A percentile compares a stretch with the other conserved stretches of the same genome.
phyloP scores from a whole-genome alignment of 352 stramenopile species.

The Globisporangium polare region DNA sequence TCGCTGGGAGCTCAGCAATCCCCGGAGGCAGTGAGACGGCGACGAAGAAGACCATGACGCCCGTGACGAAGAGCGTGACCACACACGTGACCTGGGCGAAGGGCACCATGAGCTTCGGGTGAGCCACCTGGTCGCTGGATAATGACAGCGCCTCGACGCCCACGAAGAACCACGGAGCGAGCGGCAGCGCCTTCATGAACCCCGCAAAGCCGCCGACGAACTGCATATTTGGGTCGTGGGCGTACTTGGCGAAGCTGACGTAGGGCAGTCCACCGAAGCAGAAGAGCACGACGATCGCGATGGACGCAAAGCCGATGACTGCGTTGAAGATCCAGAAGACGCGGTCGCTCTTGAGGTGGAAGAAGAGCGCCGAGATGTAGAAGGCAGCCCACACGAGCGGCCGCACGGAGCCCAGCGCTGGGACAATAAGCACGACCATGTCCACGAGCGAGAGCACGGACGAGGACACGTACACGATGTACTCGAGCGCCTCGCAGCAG shows the following conservation, averaged over 20 bases:
- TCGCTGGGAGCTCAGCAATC: slow-evolving; percentile 14
- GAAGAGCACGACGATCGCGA: slow-evolving; percentile 37
- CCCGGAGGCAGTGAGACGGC: slow-evolving; percentile 15
- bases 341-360: slow-evolving; percentile 29
- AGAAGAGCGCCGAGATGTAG: slow-evolving; percentile 27
- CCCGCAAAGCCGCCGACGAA: slow-evolving; percentile 19
- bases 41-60: slow-evolving; percentile 21
- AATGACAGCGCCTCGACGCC: slow-evolving; percentile 36
- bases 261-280: slow-evolving; percentile 29
- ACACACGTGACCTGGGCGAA: slow-evolving; percentile 39
- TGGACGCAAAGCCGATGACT: slow-evolving; percentile 21
- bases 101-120: neutral
- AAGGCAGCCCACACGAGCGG: slow-evolving; percentile 27
- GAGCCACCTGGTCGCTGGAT: slow-evolving; percentile 2
- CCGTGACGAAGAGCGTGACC: slow-evolving; percentile 21
- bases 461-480: slow-evolving; percentile 34
- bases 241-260: slow-evolving; percentile 20
- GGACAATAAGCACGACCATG: slow-evolving; percentile 22
- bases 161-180: slow-evolving; percentile 45
- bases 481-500: slow-evolving; percentile 32
- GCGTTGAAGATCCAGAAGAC: slow-evolving; percentile 46
- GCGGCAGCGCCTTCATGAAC: slow-evolving; percentile 32
- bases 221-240: neutral
- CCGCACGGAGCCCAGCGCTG: neutral
- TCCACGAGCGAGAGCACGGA: slow-evolving; percentile 27